A percentile compares a stretch with the other conserved stretches of the same genome.
phyloP scores from a whole-genome alignment of 208 protist species.

The Trypanosoma caninum region DNA sequence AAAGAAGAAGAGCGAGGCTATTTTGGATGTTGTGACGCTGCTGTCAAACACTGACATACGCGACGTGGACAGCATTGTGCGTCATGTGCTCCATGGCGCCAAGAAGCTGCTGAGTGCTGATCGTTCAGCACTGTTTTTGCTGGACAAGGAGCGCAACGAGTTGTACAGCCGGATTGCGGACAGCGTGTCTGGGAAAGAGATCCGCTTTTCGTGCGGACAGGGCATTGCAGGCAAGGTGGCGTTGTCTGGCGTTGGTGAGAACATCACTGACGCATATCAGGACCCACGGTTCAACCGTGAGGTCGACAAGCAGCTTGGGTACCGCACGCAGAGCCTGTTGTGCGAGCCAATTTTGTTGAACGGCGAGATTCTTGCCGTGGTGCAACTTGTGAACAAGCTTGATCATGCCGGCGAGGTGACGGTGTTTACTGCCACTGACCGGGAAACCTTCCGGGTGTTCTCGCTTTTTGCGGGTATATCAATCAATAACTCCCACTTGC shows the following conservation, averaged over 20 bases:
- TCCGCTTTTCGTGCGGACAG: slow-evolving; percentile 66
- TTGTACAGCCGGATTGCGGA: slow-evolving; percentile 74
- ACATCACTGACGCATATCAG: slow-evolving; percentile 73
- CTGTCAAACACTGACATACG: slow-evolving; percentile 77
- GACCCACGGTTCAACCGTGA: slow-evolving; percentile 72
- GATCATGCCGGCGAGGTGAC: slow-evolving; percentile 40
- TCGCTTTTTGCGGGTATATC: slow-evolving; percentile 81
- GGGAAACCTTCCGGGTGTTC: slow-evolving; percentile 71
- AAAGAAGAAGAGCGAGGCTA: slow-evolving; percentile 67
- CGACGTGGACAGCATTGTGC: slow-evolving; percentile 64
- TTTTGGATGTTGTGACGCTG: slow-evolving; percentile 67
- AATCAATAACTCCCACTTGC: slow-evolving; percentile 82
- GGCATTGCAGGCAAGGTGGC: slow-evolving; percentile 78
- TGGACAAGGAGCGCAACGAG: slow-evolving; percentile 84
- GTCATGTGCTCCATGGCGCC: slow-evolving; percentile 62
- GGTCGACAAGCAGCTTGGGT: slow-evolving; percentile 76
- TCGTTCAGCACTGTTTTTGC: slow-evolving; percentile 66
- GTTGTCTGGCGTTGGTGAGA: slow-evolving; percentile 54
- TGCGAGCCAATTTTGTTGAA: slow-evolving; percentile 82
- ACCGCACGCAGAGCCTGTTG: slow-evolving; percentile 72
- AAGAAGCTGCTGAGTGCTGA: slow-evolving; percentile 71
- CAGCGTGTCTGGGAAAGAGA: slow-evolving; percentile 56
- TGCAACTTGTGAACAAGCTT: slow-evolving; percentile 86
- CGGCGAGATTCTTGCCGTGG: slow-evolving; percentile 65
- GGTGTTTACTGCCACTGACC: slow-evolving; percentile 47